Conservation (phyloP, 768 basidiomycete species). For the Hypholoma fasciculare region DNA sequence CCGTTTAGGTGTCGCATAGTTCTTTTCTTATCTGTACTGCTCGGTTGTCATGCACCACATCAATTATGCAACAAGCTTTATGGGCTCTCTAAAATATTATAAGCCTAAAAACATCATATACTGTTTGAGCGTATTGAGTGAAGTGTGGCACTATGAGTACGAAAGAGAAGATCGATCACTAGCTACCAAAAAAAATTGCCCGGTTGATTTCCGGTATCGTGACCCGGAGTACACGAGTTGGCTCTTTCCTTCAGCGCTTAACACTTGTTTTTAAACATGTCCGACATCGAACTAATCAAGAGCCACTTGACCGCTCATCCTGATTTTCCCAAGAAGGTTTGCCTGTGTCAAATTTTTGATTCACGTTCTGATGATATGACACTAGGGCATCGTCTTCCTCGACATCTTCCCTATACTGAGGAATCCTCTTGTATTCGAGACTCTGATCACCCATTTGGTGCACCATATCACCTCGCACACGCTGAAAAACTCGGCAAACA, state of each 20-base stretch:
- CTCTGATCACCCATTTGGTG: conserved; percentile 84
- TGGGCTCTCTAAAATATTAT: conserved; percentile 9
- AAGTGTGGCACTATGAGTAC: neutral
- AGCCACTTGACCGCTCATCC: conserved; percentile 59
- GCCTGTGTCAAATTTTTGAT: conserved; percentile 1
- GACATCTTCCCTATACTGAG: conserved; percentile 95
- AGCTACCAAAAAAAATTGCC: neutral
- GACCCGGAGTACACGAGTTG: neutral
- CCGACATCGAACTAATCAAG: conserved; percentile 74
- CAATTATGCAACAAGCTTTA: conserved; percentile 14
- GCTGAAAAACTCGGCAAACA: conserved; percentile 53
- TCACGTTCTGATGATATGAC: conserved; percentile 1
- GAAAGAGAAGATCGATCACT: neutral
- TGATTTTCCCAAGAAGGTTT: conserved; percentile 91
- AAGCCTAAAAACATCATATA: conserved; percentile 10
- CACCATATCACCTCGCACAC: conserved; percentile 84
- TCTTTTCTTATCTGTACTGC: conserved; percentile 29
- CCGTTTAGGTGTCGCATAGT: conserved; percentile 68
- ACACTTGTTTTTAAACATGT: conserved; percentile 41
- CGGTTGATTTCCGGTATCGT: neutral
- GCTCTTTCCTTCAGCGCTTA: conserved; percentile 4
- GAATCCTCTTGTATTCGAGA: conserved; percentile 85
- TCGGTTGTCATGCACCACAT: conserved; percentile 18
- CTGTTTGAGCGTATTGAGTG: neutral
- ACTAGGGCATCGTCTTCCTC: conserved; percentile 85